phyloP scores from a whole-genome alignment of 495 filamentous ascomycete genomes.

The Xylaria longipes region DNA sequence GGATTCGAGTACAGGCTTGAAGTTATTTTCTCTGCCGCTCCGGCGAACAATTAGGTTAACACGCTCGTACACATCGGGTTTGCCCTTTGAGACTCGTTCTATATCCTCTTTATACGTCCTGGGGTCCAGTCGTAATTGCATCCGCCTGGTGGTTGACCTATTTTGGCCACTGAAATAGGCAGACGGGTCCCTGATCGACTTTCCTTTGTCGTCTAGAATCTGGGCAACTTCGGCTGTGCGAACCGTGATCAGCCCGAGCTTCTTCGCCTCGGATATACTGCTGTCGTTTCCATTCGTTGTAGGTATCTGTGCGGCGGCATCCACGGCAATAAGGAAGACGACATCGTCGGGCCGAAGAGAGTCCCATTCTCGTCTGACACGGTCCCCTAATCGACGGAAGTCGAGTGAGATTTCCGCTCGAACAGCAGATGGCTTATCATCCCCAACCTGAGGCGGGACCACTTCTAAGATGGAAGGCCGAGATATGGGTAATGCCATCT shows the following conservation, averaged over 20 bases:
- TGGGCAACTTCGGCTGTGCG: constrained; percentile 88
- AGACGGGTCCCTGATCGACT: constrained; percentile 67
- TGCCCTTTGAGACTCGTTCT: constrained; percentile 65
- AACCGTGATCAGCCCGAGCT: constrained; percentile 70
- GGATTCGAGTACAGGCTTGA: constrained; percentile 90
- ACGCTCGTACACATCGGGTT: constrained; percentile 78
- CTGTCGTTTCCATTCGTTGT: constrained; percentile 61
- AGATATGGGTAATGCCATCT: constrained; percentile 85
- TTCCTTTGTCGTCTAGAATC: constrained; percentile 86
- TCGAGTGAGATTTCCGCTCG: constrained; percentile 90
- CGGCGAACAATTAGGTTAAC: constrained; percentile 89
- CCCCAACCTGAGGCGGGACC: constrained; percentile 82
- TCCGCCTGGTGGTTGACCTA: constrained; percentile 62
- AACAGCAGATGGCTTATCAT: constrained; percentile 82
- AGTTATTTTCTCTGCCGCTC: constrained; percentile 93
- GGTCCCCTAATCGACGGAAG: constrained; percentile 74
- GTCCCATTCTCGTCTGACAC: constrained; percentile 89
- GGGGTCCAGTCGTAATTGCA: constrained; percentile 84
- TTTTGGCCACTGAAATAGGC: constrained; percentile 51
- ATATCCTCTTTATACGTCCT: constrained; percentile 80
- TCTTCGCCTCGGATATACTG: constrained; percentile 59
- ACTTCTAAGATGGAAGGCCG: constrained; percentile 90
- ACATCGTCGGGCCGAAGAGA: constrained; percentile 86
- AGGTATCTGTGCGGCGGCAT: constrained; percentile 59
- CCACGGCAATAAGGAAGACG: constrained; percentile 82